A percentile compares a stretch with the other conserved stretches of the same genome.
Evolutionary conservation across 495 filamentous ascomycete genomes (phyloP).

Genomic region (Hypoxylon trugodes): DNA sequence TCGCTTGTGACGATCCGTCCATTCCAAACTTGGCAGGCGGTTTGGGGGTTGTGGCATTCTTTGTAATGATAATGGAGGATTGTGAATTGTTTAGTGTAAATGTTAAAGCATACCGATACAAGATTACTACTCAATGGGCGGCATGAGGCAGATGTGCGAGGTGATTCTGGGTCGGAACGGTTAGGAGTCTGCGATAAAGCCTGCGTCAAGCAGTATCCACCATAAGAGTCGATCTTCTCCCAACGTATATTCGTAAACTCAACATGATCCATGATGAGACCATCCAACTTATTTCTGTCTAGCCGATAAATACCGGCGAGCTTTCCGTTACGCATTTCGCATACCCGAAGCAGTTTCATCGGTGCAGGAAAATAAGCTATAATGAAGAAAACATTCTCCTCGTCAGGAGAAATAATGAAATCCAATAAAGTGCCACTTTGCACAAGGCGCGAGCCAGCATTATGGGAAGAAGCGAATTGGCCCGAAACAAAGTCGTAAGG

Average conservation of each 20-base stretch:
- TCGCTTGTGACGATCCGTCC: slow-evolving; percentile 30
- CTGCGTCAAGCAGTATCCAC: slow-evolving; percentile 41
- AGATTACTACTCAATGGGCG: slow-evolving; percentile 25
- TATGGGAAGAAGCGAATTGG: slow-evolving; percentile 16
- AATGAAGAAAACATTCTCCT: slow-evolving; percentile 37
- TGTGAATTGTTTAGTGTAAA: slow-evolving; percentile 43
- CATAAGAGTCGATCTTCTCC: slow-evolving; percentile 44
- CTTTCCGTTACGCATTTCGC: slow-evolving; percentile 39
- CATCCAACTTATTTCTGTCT: slow-evolving; percentile 24
- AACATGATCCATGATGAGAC: slow-evolving; percentile 11
- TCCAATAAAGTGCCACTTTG: slow-evolving; percentile 34
- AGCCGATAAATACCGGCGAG: slow-evolving; percentile 30
- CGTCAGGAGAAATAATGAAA: slow-evolving; percentile 42
- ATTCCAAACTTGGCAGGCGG: slow-evolving; percentile 40
- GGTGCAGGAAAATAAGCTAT: slow-evolving; percentile 32
- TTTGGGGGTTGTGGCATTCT: slow-evolving; percentile 20
- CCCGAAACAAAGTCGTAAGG: slow-evolving; percentile 20
- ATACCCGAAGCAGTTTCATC: slow-evolving; percentile 23
- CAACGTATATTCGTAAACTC: slow-evolving; percentile 29
- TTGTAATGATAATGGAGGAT: slow-evolving; percentile 36
- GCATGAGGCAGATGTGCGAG: slow-evolving; percentile 24
- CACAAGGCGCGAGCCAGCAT: slow-evolving; percentile 27
- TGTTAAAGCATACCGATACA: slow-evolving; percentile 43
- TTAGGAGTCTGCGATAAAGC: slow-evolving; percentile 22
- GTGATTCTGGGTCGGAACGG: not conserved